Conservation (phyloP, 805 yeast genomes). For the Naumovozyma dairenensis region DNA sequence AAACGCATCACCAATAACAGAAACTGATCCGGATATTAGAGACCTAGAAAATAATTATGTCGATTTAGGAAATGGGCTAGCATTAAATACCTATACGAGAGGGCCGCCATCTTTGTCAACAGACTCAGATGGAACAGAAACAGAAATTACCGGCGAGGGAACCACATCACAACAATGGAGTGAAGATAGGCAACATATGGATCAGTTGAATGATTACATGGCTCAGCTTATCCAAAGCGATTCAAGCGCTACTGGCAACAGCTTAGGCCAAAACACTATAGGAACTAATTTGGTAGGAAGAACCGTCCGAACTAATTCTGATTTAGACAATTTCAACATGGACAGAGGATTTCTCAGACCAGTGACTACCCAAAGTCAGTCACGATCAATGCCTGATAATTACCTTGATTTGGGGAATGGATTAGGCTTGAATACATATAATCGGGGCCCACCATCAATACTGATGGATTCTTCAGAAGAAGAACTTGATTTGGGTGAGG, state of each 20-base stretch:
- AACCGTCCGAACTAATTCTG: no score
- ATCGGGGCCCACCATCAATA: constrained; percentile 31
- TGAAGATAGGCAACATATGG: constrained; percentile 11
- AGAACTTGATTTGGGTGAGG: constrained; percentile 6
- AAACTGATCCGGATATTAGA: neutral
- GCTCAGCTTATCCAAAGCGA: constrained; percentile 19
- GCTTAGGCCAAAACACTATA: no score
- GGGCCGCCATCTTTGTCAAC: constrained; percentile 34
- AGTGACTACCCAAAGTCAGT: neutral
- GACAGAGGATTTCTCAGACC: no score
- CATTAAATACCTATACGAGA: constrained; percentile 26
- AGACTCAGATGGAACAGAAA: constrained; percentile 24
- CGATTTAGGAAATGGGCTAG: constrained; percentile 30
- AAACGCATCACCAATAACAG: neutral
- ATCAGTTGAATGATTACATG: constrained; percentile 21
- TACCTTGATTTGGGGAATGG: constrained; percentile 26
- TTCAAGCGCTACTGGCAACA: constrained; percentile 3
- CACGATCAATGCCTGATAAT: constrained; percentile 1
- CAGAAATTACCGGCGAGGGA: constrained; percentile 5
- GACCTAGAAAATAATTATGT: constrained; percentile 13
- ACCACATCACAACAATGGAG: constrained; percentile 5
- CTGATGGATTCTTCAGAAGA: constrained; percentile 28
- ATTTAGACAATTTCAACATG: no score
- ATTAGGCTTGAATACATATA: constrained; percentile 27
- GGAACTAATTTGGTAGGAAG: neutral